These are phyloP conservation scores for Sicyos edulis DNA, from an alignment of 306 rosid species.

Conservation along the genomic window DNA sequence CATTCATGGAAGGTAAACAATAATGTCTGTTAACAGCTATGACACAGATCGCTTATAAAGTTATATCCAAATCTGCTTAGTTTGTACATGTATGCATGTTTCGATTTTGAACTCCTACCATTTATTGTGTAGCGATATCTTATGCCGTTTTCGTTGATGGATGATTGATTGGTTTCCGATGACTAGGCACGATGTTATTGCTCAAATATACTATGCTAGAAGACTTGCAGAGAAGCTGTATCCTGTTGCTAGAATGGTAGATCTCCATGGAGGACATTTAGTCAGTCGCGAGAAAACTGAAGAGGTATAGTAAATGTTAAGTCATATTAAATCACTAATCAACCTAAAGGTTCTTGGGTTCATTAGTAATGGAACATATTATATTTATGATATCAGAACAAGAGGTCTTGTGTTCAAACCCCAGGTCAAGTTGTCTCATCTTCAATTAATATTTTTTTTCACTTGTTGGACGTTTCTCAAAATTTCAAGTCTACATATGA, in stretches of 20 bases:
- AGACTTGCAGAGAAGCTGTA: slow-evolving; percentile 73
- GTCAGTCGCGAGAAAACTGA: slow-evolving; percentile 86
- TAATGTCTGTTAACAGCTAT: background rate
- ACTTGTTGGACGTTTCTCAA: no score
- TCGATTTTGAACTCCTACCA: background rate
- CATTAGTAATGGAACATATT: no score
- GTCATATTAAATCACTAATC: no score
- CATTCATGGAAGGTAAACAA: slow-evolving; percentile 81
- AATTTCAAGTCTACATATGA: no score
- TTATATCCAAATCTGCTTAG: slow-evolving; percentile 2
- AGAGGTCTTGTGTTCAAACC: no score
- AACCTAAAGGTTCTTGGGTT: no score
- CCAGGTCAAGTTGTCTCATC: no score
- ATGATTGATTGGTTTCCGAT: slow-evolving; percentile 21
- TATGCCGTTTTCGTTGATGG: slow-evolving; percentile 3
- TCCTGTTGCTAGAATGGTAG: slow-evolving; percentile 86
- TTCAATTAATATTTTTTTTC: no score
- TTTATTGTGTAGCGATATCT: background rate
- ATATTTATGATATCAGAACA: no score
- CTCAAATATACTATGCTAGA: slow-evolving; percentile 67
- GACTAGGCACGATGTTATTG: slow-evolving; percentile 77
- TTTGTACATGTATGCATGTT: background rate
- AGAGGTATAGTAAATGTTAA: slow-evolving; percentile 44
- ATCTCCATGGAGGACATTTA: slow-evolving; percentile 91
- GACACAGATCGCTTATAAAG: background rate